These are phyloP conservation scores for Globisporangium camurandrum DNA, from an alignment of 352 stramenopile genomes.

Conservation along the genomic window DNA sequence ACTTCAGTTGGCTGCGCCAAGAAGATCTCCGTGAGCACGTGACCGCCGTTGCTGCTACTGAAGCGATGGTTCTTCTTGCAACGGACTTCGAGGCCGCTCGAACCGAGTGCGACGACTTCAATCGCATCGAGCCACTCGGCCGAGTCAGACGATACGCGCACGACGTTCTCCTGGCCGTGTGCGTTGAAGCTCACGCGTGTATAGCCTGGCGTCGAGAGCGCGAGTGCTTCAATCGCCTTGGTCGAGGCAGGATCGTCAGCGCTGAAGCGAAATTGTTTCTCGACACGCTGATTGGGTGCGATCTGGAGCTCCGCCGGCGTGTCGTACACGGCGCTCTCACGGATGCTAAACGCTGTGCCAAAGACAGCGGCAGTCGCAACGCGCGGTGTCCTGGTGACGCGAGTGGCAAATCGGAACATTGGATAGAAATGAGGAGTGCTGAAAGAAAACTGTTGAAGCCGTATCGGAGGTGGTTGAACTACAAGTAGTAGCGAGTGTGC, in stretches of 20 bases:
- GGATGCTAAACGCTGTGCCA: slow-evolving; percentile 6
- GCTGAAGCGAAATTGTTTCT: slow-evolving; percentile 13
- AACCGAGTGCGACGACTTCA: slow-evolving; percentile 5
- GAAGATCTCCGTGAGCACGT: slow-evolving; percentile 24
- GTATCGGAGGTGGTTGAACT: no score
- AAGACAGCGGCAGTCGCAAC: slow-evolving; percentile 1
- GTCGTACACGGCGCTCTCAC: slow-evolving; percentile 7
- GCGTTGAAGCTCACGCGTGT: slow-evolving; percentile 20
- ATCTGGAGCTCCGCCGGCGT: slow-evolving; percentile 11
- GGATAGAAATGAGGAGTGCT: not conserved
- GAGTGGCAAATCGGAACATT: slow-evolving; percentile 4
- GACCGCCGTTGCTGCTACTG: slow-evolving; percentile 2
- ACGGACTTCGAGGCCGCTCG: slow-evolving; percentile 14
- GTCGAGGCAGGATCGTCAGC: slow-evolving; percentile 1
- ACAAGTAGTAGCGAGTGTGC: not conserved
- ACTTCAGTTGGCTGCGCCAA: slow-evolving; percentile 13
- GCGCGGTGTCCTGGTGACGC: not conserved
- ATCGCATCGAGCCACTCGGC: slow-evolving; percentile 9
- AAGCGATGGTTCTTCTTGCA: slow-evolving; percentile 1
- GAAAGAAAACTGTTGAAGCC: no score
- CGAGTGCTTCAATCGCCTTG: slow-evolving; percentile 11
- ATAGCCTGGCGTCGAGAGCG: slow-evolving; percentile 16
- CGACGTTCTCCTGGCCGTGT: slow-evolving; percentile 7
- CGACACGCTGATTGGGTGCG: slow-evolving; percentile 10
- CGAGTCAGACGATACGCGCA: slow-evolving; percentile 19